A percentile compares a stretch with the other conserved stretches of the same genome.
These are phyloP conservation scores for Prunus mume DNA, from an alignment of 306 rosid genomes.

Conservation along the genomic window DNA sequence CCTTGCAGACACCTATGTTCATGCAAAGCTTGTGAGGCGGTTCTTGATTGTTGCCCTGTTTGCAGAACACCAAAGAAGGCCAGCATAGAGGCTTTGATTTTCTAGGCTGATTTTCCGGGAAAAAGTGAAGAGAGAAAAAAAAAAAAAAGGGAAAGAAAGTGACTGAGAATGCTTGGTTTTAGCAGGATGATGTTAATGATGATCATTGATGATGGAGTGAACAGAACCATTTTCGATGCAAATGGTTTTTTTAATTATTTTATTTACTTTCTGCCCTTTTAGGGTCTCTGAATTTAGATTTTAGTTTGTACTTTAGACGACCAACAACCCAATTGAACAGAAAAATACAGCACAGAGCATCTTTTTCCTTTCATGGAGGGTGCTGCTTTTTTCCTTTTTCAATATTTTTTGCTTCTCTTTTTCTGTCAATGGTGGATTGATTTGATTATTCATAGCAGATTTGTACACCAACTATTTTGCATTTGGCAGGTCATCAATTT, in stretches of 20 bases:
- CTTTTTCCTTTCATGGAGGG: constrained; percentile 28
- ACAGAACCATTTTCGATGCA: constrained; percentile 14
- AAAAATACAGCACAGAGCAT: constrained; percentile 29
- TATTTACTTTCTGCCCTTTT: not conserved
- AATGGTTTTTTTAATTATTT: not conserved
- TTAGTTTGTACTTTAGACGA: constrained; percentile 32
- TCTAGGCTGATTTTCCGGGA: constrained; percentile 49
- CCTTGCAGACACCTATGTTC: constrained; percentile 87
- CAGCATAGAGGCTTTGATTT: constrained; percentile 58
- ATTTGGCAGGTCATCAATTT: not conserved
- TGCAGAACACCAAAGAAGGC: constrained; percentile 61
- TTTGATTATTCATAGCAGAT: constrained; percentile 22
- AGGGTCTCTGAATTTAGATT: constrained; percentile 20
- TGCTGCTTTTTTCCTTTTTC: not conserved
- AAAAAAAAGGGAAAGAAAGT: not conserved
- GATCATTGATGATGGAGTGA: constrained; percentile 10
- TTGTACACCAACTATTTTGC: constrained; percentile 11
- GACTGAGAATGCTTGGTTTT: not conserved
- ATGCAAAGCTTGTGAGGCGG: constrained; percentile 62
- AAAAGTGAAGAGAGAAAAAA: not conserved
- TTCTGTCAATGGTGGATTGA: not conserved
- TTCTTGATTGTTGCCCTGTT: constrained; percentile 67
- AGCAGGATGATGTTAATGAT: not conserved
- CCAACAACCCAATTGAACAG: constrained; percentile 34
- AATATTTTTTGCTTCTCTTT: not conserved